Conservation (phyloP, 2,329 filamentous ascomycete genomes). For the Paracamarosporium sp. region DNA sequence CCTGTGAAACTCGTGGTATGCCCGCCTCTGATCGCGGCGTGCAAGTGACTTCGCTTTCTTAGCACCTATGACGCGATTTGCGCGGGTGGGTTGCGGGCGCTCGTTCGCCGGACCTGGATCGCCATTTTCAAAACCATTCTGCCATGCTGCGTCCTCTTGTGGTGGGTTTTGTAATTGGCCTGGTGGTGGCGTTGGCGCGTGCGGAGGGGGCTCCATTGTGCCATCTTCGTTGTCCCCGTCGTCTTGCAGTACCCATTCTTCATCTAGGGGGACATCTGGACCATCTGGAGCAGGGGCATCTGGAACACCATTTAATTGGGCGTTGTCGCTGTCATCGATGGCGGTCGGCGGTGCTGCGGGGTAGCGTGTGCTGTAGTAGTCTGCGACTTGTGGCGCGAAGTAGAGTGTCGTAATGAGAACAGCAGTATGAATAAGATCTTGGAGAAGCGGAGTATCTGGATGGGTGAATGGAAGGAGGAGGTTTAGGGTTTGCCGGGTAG, state of each 20-base stretch:
- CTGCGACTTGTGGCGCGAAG: constrained; percentile 54
- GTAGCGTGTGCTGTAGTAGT: constrained; percentile 43
- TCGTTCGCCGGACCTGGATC: constrained; percentile 44
- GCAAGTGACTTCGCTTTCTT: constrained; percentile 59
- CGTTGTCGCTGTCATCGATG: constrained; percentile 4
- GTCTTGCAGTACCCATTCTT: constrained; percentile 31
- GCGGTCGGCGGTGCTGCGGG: constrained; percentile 8
- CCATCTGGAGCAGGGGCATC: background rate
- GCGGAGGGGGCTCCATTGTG: constrained; percentile 23
- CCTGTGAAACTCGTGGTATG: constrained; percentile 58
- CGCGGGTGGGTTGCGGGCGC: constrained; percentile 29
- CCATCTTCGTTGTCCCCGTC: constrained; percentile 25
- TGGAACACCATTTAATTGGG: background rate
- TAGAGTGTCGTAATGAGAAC: constrained; percentile 54
- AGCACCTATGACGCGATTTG: constrained; percentile 51
- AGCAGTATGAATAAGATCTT: constrained; percentile 55
- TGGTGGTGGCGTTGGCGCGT: constrained; percentile 36
- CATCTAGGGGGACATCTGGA: constrained; percentile 27
- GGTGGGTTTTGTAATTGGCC: constrained; percentile 9
- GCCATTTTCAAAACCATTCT: background rate
- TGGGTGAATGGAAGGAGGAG: constrained; percentile 56
- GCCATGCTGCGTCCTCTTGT: constrained; percentile 5
- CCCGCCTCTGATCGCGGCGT: constrained; percentile 50
- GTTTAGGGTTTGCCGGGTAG: constrained; percentile 46
- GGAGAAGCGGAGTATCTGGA: constrained; percentile 52